These are phyloP conservation scores for Asterophora lycoperdoides DNA, from an alignment of 768 basidiomycete genomes.

Conservation along the genomic window DNA sequence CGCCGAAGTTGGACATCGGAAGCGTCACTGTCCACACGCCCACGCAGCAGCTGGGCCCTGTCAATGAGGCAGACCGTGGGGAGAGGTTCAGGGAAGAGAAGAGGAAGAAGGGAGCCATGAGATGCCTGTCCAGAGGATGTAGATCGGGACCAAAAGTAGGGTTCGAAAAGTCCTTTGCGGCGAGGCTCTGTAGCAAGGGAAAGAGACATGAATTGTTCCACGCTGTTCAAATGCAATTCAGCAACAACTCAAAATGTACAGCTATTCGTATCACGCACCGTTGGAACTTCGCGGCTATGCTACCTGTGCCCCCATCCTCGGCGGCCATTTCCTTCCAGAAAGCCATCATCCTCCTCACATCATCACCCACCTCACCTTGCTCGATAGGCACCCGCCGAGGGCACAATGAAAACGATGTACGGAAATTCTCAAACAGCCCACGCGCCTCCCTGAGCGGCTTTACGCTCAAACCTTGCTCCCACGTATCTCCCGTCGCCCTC, in stretches of 20 bases:
- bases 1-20: conserved; percentile 61
- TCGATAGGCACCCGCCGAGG: conserved; percentile 35
- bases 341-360: conserved; percentile 44
- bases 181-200: conserved; percentile 74
- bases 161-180: conserved; percentile 71
- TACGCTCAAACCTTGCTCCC: conserved; percentile 41
- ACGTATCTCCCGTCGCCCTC: conserved; percentile 39
- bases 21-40: conserved; percentile 66
- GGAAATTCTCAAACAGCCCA: conserved; percentile 48
- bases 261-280: conserved; percentile 39
- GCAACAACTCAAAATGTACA: not conserved
- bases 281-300: conserved; percentile 54
- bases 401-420: conserved; percentile 48
- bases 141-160: conserved; percentile 64
- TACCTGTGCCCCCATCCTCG: conserved; percentile 34
- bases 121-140: conserved; percentile 28
- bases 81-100: conserved; percentile 73
- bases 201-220: conserved; percentile 76
- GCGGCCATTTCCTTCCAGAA: conserved; percentile 54
- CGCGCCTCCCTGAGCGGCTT: conserved; percentile 38
- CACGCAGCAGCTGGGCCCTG: conserved; percentile 56
- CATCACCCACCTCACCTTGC: conserved; percentile 39
- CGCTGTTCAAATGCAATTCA: conserved; percentile 32
- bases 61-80: conserved; percentile 68
- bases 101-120: conserved; percentile 52